Conservation (phyloP, 2,329 filamentous ascomycete species). For the Didymellaceae sp. region DNA sequence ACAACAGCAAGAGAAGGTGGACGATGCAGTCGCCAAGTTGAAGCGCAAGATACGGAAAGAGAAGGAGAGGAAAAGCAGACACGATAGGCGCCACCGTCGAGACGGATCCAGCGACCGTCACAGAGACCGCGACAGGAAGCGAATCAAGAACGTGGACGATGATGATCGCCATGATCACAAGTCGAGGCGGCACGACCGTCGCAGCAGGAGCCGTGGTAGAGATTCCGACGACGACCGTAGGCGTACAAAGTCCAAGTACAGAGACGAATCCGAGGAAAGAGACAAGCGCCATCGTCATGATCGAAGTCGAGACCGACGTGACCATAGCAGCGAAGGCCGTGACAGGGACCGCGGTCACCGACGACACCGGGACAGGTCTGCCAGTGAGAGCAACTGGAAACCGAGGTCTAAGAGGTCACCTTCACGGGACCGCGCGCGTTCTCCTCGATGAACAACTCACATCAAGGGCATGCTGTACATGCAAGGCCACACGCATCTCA, state of each 20-base stretch:
- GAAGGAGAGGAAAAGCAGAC: conserved; percentile 50
- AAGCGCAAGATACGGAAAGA: conserved; percentile 57
- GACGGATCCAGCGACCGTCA: conserved; percentile 35
- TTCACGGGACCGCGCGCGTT: conserved; percentile 8
- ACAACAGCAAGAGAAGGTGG: conserved; percentile 89
- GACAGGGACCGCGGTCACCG: conserved; percentile 7
- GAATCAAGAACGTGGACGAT: conserved; percentile 30
- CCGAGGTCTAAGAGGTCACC: conserved; percentile 13
- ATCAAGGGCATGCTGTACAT: too few relatives aligned
- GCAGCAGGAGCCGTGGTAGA: conserved; percentile 24
- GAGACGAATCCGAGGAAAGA: conserved; percentile 21
- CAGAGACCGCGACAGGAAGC: conserved; percentile 26
- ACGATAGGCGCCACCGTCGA: conserved; percentile 34
- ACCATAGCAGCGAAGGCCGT: conserved; percentile 17
- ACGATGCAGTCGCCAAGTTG: conserved; percentile 67
- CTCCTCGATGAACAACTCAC: neutral
- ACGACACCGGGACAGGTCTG: conserved; percentile 24
- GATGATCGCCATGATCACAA: conserved; percentile 15
- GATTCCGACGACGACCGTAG: conserved; percentile 21
- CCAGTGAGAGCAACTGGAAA: conserved; percentile 15
- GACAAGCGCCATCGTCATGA: conserved; percentile 22
- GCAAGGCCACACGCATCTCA: too few relatives aligned
- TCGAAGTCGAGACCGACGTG: conserved; percentile 6
- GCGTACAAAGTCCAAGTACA: conserved; percentile 11
- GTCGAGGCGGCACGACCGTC: conserved; percentile 20